A percentile compares a stretch with the other conserved stretches of the same genome.
Evolutionary conservation across 345 rosid species (phyloP).

Genomic region (Noccaea caerulescens): DNA sequence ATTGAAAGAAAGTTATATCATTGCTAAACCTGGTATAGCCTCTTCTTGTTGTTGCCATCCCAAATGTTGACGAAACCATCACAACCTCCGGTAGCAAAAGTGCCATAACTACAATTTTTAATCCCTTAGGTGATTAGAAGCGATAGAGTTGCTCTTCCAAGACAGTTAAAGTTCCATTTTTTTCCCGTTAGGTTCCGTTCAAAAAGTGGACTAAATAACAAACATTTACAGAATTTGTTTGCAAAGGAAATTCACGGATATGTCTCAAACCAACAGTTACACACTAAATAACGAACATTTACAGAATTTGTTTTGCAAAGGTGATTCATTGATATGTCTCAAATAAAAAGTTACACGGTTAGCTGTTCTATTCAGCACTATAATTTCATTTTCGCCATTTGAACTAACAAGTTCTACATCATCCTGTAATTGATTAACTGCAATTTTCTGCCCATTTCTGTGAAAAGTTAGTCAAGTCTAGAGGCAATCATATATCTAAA

Average conservation of each 20-base stretch:
- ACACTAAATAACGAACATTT: no score
- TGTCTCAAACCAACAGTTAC: no score
- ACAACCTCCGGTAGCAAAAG: constrained; percentile 97
- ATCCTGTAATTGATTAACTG: no score
- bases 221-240: not conserved
- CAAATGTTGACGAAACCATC: constrained; percentile 95
- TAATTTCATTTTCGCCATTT: not conserved
- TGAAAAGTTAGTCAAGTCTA: not conserved
- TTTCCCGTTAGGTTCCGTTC: not conserved
- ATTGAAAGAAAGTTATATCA: constrained; percentile 5
- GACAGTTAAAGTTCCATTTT: not conserved
- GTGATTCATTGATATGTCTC: not conserved
- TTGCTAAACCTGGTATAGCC: constrained; percentile 79
- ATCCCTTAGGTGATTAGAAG: constrained; percentile 26
- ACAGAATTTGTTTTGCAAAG: no score
- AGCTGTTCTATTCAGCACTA: constrained; percentile 5
- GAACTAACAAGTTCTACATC: constrained; percentile 6
- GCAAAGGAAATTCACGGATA: not conserved
- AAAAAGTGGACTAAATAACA: not conserved
- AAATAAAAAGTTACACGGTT: not conserved
- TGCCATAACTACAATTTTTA: constrained; percentile 72
- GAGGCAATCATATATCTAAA: not conserved
- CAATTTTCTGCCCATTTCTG: not conserved
- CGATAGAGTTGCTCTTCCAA: not conserved
- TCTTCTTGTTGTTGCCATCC: constrained; percentile 98